phyloP scores from a whole-genome alignment of 306 rosid genomes.

The Sophora flavescens region DNA sequence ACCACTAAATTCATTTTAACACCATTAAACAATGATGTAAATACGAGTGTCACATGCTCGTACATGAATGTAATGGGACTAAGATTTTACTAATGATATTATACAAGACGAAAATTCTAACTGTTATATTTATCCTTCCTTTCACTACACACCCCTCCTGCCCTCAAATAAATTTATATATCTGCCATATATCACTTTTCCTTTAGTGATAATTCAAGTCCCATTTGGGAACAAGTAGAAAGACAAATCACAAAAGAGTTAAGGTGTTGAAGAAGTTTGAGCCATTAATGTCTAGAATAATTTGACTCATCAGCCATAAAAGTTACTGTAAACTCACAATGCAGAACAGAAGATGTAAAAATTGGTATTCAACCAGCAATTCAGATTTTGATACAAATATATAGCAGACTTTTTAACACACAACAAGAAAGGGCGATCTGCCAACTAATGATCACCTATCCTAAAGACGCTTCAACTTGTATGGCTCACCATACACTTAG shows the following conservation, averaged over 20 bases:
- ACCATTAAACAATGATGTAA: constrained; percentile 6
- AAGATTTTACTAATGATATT: constrained; percentile 11
- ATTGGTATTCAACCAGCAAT: no score
- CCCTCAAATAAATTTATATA: neutral
- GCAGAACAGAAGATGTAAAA: no score
- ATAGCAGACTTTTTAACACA: no score
- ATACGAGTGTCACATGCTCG: constrained; percentile 23
- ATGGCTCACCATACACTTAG: no score
- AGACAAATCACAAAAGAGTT: constrained; percentile 2
- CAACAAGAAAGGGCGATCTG: no score
- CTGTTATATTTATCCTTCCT: neutral
- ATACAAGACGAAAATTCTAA: constrained; percentile 4
- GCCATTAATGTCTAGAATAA: constrained; percentile 5
- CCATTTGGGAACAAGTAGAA: neutral
- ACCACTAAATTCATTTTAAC: constrained; percentile 32
- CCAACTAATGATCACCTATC: no score
- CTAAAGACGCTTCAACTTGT: no score
- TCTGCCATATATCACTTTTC: neutral
- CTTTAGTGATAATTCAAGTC: neutral
- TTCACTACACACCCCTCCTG: neutral
- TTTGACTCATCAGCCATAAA: neutral
- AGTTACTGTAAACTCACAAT: neutral
- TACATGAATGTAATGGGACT: constrained; percentile 25
- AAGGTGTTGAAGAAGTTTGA: neutral
- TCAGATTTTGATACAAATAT: no score